Conservation (phyloP, 1,284 basidiomycete species). For the Vanrija sp. region DNA sequence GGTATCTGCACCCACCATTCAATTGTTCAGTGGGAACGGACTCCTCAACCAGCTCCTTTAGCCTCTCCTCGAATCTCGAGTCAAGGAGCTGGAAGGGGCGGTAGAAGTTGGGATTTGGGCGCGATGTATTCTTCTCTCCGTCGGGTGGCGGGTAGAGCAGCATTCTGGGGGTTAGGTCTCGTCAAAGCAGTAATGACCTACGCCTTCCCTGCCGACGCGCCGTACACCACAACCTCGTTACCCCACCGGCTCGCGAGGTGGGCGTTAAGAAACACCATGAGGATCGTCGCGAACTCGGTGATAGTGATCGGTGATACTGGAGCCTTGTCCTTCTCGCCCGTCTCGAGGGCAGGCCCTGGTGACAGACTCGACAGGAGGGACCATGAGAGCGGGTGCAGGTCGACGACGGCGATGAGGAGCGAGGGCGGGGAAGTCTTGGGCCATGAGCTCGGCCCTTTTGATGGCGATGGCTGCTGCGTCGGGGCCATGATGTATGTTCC, state of each 20-base stretch:
- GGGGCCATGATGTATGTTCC: no score
- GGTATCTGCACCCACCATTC: slow-evolving; percentile 27
- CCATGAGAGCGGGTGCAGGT: slow-evolving; percentile 80
- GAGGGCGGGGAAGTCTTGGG: slow-evolving; percentile 50
- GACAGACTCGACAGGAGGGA: slow-evolving; percentile 53
- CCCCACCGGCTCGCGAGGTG: slow-evolving; percentile 87
- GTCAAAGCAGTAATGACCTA: slow-evolving; percentile 16
- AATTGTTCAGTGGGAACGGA: slow-evolving; percentile 55
- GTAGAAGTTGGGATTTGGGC: slow-evolving; percentile 63
- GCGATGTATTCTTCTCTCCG: slow-evolving; percentile 54
- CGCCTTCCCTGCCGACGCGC: slow-evolving; percentile 72
- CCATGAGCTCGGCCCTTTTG: slow-evolving; percentile 1
- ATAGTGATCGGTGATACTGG: slow-evolving; percentile 57
- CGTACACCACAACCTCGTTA: slow-evolving; percentile 88
- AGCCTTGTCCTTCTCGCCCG: slow-evolving; percentile 23
- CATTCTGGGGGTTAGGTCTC: slow-evolving; percentile 16
- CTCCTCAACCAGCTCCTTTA: slow-evolving; percentile 63
- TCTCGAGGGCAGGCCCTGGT: not conserved
- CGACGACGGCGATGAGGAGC: slow-evolving; percentile 74
- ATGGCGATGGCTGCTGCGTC: no score
- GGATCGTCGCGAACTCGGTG: slow-evolving; percentile 66
- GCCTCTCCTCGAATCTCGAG: slow-evolving; percentile 62
- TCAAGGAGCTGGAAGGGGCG: slow-evolving; percentile 63
- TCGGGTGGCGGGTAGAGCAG: slow-evolving; percentile 38
- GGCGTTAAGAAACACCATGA: slow-evolving; percentile 86